Evolutionary conservation across 1,139 yeast genomes (phyloP).

Genomic region (Diutina neorugosa): DNA sequence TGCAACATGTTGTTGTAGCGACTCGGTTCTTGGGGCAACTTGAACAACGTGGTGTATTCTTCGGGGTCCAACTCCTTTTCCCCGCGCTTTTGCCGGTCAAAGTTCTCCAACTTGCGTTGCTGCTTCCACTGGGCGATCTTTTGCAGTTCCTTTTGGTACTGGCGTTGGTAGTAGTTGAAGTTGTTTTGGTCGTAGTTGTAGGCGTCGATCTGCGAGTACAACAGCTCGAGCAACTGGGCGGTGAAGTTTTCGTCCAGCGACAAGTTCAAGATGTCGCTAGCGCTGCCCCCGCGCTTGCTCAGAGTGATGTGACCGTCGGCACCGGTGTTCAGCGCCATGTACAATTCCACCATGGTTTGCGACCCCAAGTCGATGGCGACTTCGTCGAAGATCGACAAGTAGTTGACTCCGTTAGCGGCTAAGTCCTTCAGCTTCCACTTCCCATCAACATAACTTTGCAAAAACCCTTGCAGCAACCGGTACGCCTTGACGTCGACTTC

Average conservation of each 20-base stretch:
- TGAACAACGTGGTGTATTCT: conserved; percentile 60
- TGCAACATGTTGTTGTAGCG: conserved; percentile 63
- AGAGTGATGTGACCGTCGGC: conserved; percentile 12
- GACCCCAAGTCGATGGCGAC: conserved; percentile 56
- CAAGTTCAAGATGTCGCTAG: conserved; percentile 30
- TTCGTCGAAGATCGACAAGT: conserved; percentile 61
- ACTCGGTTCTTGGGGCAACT: conserved; percentile 66
- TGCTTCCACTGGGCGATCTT: conserved; percentile 65
- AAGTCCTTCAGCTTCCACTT: conserved; percentile 60
- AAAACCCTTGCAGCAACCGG: conserved; percentile 53
- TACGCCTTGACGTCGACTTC: conserved; percentile 59
- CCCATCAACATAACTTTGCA: conserved; percentile 43
- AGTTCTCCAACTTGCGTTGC: conserved; percentile 58
- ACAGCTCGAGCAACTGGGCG: conserved; percentile 47
- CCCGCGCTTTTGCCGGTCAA: conserved; percentile 44
- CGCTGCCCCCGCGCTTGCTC: conserved; percentile 9
- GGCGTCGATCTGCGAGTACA: conserved; percentile 66
- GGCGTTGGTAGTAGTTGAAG: conserved; percentile 76
- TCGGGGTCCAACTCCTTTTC: conserved; percentile 44
- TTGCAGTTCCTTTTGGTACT: conserved; percentile 55
- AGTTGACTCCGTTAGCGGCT: conserved; percentile 49
- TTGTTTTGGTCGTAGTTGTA: conserved; percentile 74
- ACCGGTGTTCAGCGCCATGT: conserved; percentile 26
- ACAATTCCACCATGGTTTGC: conserved; percentile 30
- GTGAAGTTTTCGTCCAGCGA: conserved; percentile 34